Percentiles rank a stretch among this genome's conserved stretches.
These are phyloP conservation scores for Myochromella boudieri DNA, from an alignment of 768 basidiomycete species.

Conservation along the genomic window DNA sequence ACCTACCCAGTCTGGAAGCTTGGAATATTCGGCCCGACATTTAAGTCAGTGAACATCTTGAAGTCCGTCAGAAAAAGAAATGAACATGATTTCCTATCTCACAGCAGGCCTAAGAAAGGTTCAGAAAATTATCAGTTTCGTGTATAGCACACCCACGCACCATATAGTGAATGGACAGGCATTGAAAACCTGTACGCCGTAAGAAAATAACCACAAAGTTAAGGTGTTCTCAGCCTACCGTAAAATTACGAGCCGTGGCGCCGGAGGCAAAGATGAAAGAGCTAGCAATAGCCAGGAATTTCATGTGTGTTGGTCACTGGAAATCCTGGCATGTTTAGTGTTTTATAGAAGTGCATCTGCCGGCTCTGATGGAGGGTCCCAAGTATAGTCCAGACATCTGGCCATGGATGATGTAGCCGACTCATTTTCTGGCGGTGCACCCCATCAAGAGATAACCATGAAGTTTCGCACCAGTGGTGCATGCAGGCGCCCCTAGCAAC, in stretches of 20 bases:
- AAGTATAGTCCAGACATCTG: no score
- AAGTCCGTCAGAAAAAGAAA: neutral
- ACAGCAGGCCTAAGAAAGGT: constrained; percentile 37
- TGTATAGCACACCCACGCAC: constrained; percentile 32
- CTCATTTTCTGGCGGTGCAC: no score
- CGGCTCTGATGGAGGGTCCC: no score
- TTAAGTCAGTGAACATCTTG: constrained; percentile 60
- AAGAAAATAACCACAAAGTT: neutral
- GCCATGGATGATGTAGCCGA: no score
- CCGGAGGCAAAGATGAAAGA: constrained; percentile 22
- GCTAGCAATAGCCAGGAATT: constrained; percentile 18
- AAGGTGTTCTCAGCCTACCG: no score
- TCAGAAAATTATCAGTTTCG: neutral
- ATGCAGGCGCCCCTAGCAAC: no score
- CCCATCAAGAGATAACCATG: no score
- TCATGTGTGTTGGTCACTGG: constrained; percentile 29
- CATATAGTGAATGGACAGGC: constrained; percentile 69
- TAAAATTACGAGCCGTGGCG: constrained; percentile 55
- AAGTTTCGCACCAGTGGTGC: no score
- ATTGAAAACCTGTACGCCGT: constrained; percentile 45
- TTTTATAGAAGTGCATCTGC: no score
- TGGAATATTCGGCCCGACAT: constrained; percentile 47
- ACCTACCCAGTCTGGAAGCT: constrained; percentile 44
- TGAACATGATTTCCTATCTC: constrained; percentile 3
- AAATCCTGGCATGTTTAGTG: no score